Conservation (phyloP, 148 eudicot genomes). For the Gaultheria prostrata region DNA sequence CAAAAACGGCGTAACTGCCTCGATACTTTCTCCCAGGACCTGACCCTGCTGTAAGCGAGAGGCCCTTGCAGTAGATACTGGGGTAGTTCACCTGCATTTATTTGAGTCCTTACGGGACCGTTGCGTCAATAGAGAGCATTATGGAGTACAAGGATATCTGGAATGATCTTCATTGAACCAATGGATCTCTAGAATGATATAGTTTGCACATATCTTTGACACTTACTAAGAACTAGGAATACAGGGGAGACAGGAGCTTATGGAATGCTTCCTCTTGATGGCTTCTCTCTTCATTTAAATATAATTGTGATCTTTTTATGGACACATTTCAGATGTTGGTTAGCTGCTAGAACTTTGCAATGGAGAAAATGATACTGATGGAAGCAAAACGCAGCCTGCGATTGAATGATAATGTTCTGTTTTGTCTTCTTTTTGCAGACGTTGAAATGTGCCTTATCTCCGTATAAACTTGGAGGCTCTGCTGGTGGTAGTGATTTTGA, state of each 20-base stretch:
- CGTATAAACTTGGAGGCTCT: slow-evolving; percentile 95
- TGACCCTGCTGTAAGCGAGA: neutral
- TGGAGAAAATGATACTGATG: neutral
- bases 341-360: neutral
- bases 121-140: slow-evolving; percentile 4
- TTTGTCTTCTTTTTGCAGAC: slow-evolving; percentile 46
- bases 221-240: neutral
- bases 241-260: neutral
- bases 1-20: neutral
- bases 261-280: neutral
- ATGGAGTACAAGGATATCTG: neutral
- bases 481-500: slow-evolving; percentile 99
- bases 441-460: slow-evolving; percentile 86
- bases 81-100: neutral
- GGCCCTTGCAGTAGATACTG: neutral
- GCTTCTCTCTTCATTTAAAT: neutral
- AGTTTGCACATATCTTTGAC: neutral
- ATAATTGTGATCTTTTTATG: neutral
- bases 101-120: neutral
- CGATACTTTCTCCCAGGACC: neutral
- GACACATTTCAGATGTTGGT: neutral
- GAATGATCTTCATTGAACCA: neutral
- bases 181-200: neutral
- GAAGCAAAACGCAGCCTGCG: neutral
- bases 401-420: slow-evolving; percentile 5